Evolutionary conservation across 768 basidiomycete genomes (phyloP), one percentile per base, ranked within the genome.

Genomic region (Mycena olivaceomarginata): DNA sequence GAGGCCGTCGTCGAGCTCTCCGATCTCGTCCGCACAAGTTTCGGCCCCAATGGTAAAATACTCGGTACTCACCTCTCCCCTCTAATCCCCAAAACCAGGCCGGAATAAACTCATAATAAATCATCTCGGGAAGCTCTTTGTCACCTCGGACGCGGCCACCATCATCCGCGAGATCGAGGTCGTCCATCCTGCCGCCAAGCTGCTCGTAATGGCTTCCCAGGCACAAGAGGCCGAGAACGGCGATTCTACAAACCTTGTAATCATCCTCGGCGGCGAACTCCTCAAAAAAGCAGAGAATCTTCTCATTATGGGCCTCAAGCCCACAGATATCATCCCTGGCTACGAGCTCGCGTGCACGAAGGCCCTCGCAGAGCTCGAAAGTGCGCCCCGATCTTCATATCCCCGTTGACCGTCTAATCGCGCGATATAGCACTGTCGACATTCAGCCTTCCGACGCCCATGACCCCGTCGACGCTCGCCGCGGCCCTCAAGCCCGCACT

Each of bases 221-320:
- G 96, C 98, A 15, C 98, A 99, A 84, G 98, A 99, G 84, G 85
- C 93, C 0, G 98, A 99, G 97, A 97, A 98, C 96, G 98, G 98
- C 72, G 98, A 99, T 88, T 93, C 97, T 57, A 99, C 98, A 64
- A 99, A 99, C 85, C 90, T 95, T 82, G 98, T 99, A 63, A 87
- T 99, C 83, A 99, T 99, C 82, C 88, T 99, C 53, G 97, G 96
- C 25, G 98, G 98, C 69, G 98, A 99, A 86, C 89, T 99, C 64
- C 89, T 99, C 80, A 98, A 98, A 86, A 95, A 95, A 80, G 95
- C 98, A 0, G 98, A 99, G 83, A 91, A 94, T 79, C 91, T 99
- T 41, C 91, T 99, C 67, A 90, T 97, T 48, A 98, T 99, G 97
- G 98, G 98, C 56, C 90, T 99, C 41, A 98, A 99, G 85, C 98